Base-by-base conservation (phyloP, 139 green algal genomes). In the Helicosporidium sp. region DNA sequence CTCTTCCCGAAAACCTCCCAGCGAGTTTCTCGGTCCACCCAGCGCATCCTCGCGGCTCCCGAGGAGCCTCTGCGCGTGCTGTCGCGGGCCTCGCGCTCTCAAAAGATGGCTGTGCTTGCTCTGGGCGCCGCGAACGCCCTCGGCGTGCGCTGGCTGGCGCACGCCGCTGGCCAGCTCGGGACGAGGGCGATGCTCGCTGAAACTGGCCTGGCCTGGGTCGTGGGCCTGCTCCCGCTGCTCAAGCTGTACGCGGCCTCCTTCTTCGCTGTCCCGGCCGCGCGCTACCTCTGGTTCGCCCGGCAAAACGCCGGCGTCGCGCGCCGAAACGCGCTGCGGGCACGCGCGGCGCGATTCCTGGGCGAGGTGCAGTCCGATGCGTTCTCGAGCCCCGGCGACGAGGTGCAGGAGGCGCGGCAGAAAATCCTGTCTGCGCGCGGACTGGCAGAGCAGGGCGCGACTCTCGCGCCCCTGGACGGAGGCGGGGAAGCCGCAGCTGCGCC, bases 121-220 rank as follows among this genome's bases (percentile, higher is more conserved):
- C 64, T 96, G 43, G 86, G 83, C 2, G 48, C 65, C 0, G 52
- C 74, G 27, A 96, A 96, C 62, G 52, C 92, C 12, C 53, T 85
- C n/a, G 86, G 85, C 5, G 82, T 96, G n/a, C 64, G 1, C 66
- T 96, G 23, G 28, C 29, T 15, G 46, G 26, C 19, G 40, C 76
- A 34, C 61, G 87, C 28, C 26, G 25, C 2, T 55, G 70, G 41
- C 69, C 66, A 0, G 23, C 47, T 6, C 64, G 68, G 45, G 31
- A 48, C 29, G 47, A 62, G 41, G 47, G 46, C n/a, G n/a, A n/a
- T n/a, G 1, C 56, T 82, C 31, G 57, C 55, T 5, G 27, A 47
- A 2, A 66, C 62, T 18, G 61, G 57, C 12, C 43, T 78, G 16
- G 57, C 48, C 27, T 69, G 69, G 13, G 45, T 77, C 5, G 5